Evolutionary conservation across 1,139 yeast species (phyloP).

Genomic region (Eremothecium sinecaudum): DNA sequence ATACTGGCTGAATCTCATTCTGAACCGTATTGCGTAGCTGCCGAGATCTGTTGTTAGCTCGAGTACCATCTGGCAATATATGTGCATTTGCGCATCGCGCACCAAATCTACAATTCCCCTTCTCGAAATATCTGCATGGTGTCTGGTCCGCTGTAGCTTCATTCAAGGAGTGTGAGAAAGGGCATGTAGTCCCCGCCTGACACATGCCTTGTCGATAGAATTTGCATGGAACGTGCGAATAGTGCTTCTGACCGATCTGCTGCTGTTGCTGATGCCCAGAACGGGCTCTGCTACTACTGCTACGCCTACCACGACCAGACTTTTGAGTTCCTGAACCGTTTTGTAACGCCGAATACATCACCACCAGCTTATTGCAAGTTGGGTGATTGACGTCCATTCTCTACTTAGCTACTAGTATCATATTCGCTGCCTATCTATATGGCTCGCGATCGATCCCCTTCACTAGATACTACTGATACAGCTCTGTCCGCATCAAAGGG

Average conservation of each 20-base stretch:
- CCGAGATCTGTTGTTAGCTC: too few relatives aligned
- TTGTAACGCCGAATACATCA: constrained; percentile 3
- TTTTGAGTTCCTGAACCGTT: neutral
- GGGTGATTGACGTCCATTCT: too few relatives aligned
- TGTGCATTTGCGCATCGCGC: constrained; percentile 89
- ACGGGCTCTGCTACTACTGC: too few relatives aligned
- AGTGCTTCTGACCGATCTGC: constrained; percentile 25
- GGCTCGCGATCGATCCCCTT: too few relatives aligned
- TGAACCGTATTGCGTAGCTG: too few relatives aligned
- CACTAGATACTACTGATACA: too few relatives aligned
- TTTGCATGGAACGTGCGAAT: constrained; percentile 88
- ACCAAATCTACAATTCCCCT: constrained; percentile 93
- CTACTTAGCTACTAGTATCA: too few relatives aligned
- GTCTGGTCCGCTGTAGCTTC: constrained; percentile 42
- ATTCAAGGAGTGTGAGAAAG: constrained; percentile 70
- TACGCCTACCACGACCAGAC: neutral
- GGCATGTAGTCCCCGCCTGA: constrained; percentile 88
- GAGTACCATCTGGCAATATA: constrained; percentile 77
- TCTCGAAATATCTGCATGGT: constrained; percentile 88
- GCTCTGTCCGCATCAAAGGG: too few relatives aligned
- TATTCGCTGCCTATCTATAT: too few relatives aligned
- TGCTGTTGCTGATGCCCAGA: constrained; percentile 23
- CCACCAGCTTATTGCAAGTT: too few relatives aligned
- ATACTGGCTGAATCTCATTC: too few relatives aligned
- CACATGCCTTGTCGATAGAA: constrained; percentile 85